Conservation (phyloP, 2,329 filamentous ascomycete species). For the Pestalotiopsis fici region DNA sequence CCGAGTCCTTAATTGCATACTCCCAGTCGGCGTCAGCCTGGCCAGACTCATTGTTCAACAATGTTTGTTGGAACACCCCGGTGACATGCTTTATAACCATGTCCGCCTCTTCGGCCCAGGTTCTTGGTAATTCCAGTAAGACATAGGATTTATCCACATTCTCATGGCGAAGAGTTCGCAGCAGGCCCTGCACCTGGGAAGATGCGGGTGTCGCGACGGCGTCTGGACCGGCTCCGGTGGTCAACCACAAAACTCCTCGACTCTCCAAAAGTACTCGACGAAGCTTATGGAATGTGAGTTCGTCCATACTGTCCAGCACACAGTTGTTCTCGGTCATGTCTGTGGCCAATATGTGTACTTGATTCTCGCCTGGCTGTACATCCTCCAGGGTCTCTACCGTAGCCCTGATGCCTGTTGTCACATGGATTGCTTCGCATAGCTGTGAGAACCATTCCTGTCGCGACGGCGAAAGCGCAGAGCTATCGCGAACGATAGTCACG, state of each 20-base stretch:
- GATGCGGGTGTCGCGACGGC: not conserved
- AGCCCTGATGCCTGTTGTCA: not conserved
- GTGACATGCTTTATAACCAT: not conserved
- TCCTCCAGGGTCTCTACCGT: not conserved
- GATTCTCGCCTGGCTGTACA: not conserved
- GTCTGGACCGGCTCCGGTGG: not conserved
- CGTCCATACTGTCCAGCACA: not conserved
- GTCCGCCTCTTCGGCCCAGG: not conserved
- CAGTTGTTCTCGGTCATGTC: not conserved
- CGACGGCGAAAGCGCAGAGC: too few species aligned
- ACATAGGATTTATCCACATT: not conserved
- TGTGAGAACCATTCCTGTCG: not conserved
- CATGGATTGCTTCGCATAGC: not conserved
- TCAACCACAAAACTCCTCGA: not conserved
- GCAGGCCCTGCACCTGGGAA: not conserved
- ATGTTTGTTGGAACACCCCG: not conserved
- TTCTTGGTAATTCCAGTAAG: not conserved
- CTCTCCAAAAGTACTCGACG: not conserved
- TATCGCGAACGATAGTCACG: too few species aligned
- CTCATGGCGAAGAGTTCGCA: not conserved
- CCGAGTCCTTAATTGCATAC: not conserved
- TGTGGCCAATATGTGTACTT: not conserved
- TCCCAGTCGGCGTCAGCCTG: not conserved
- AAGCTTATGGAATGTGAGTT: not conserved
- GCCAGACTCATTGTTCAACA: not conserved